phyloP scores from a whole-genome alignment of 2,329 filamentous ascomycete genomes.

The Aspergillus quadrilineatus region DNA sequence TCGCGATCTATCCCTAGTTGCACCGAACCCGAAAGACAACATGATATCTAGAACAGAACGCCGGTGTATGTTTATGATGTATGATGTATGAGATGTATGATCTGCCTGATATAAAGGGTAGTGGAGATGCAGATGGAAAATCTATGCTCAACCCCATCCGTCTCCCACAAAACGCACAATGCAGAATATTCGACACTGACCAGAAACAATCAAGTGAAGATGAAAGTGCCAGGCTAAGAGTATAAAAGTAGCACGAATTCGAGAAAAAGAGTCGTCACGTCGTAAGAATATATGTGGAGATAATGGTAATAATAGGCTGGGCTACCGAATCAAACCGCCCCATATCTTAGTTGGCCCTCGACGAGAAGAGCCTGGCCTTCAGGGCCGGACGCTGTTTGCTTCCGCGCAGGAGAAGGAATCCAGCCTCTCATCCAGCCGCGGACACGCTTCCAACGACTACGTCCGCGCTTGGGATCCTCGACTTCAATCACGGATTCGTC shows the following conservation, averaged over 20 bases:
- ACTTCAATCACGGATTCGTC: constrained; percentile 49
- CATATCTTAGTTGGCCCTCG: constrained; percentile 32
- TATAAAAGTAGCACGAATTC: neutral
- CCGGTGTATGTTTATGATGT: constrained; percentile 6
- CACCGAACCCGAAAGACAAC: neutral
- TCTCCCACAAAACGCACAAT: neutral
- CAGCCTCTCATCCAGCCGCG: constrained; percentile 67
- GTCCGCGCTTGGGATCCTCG: constrained; percentile 44
- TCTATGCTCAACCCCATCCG: constrained; percentile 1
- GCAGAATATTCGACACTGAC: neutral
- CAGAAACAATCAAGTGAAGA: neutral
- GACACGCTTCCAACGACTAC: constrained; percentile 55
- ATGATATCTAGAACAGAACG: constrained; percentile 1
- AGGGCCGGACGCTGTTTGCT: constrained; percentile 13
- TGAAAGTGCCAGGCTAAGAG: neutral
- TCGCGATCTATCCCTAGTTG: neutral
- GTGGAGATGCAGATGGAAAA: neutral
- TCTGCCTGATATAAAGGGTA: neutral
- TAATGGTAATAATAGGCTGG: neutral
- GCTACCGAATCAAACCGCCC: constrained; percentile 29
- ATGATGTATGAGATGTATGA: neutral
- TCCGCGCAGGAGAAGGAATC: constrained; percentile 52
- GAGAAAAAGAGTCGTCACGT: neutral
- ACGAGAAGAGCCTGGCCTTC: constrained; percentile 35
- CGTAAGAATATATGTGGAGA: constrained; percentile 2